Conservation (phyloP, 2,329 filamentous ascomycete species). For the Neonectria sp. region DNA sequence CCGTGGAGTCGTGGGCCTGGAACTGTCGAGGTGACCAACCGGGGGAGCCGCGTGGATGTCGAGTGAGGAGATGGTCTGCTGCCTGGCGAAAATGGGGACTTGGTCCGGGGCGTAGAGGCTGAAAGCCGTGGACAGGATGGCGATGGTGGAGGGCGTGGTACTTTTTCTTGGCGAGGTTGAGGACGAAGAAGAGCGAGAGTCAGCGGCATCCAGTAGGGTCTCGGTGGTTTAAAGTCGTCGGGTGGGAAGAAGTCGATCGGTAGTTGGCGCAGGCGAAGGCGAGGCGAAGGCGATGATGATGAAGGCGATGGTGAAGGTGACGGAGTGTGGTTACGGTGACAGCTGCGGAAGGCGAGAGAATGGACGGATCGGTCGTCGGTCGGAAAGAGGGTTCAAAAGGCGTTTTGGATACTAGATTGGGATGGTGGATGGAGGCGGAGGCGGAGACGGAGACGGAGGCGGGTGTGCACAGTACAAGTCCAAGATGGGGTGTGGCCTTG, state of each 20-base stretch:
- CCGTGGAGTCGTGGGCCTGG: not conserved
- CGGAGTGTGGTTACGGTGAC: not conserved
- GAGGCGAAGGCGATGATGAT: not conserved
- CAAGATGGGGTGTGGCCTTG: constrained; percentile 4
- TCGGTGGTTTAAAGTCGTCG: not conserved
- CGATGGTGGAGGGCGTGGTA: not conserved
- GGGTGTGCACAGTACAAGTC: not conserved
- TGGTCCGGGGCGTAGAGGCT: not conserved
- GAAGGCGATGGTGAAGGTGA: not conserved
- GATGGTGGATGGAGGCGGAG: constrained; percentile 1
- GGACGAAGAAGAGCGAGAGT: not conserved
- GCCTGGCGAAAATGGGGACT: not conserved
- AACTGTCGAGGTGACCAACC: constrained; percentile 4
- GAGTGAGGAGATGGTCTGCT: not conserved
- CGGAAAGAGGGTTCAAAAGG: constrained; percentile 5
- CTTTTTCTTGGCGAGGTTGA: not conserved
- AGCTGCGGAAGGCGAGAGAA: not conserved
- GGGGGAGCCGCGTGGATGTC: not conserved
- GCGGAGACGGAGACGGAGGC: constrained; percentile 3
- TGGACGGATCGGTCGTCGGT: constrained; percentile 1
- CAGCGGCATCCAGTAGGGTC: not conserved
- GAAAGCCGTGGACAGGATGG: not conserved
- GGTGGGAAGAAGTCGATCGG: not conserved
- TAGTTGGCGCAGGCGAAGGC: not conserved
- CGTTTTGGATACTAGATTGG: constrained; percentile 1